These are phyloP conservation scores for Cercospora citrullina DNA, from an alignment of 2,329 filamentous ascomycete genomes.

Conservation along the genomic window DNA sequence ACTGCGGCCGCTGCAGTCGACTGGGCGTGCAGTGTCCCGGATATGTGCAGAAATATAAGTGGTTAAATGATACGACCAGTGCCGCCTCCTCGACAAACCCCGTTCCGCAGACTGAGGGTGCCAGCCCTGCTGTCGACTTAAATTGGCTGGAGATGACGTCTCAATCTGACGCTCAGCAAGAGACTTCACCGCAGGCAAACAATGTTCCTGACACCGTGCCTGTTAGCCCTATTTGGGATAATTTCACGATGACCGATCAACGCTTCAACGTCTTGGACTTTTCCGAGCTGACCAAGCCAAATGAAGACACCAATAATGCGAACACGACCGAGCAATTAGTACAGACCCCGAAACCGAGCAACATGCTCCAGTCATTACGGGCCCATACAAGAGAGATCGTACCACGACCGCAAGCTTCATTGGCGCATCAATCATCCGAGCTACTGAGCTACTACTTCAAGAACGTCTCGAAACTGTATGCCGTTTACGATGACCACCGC, in stretches of 20 bases:
- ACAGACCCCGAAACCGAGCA: background rate
- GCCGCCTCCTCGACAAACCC: background rate
- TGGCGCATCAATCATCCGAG: constrained; percentile 25
- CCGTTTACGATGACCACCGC: constrained; percentile 23
- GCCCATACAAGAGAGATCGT: constrained; percentile 7
- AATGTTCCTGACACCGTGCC: background rate
- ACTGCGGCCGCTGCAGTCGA: constrained; percentile 17
- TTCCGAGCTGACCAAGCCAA: constrained; percentile 8
- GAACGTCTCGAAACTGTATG: constrained; percentile 25
- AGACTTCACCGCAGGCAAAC: background rate
- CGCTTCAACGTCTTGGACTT: constrained; percentile 8
- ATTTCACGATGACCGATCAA: constrained; percentile 4
- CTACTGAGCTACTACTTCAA: constrained; percentile 29
- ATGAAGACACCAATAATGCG: background rate
- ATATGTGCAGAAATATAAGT: constrained; percentile 18
- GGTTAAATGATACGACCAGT: constrained; percentile 16
- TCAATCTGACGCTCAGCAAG: background rate
- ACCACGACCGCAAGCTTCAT: constrained; percentile 15
- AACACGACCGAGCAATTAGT: background rate
- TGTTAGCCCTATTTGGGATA: constrained; percentile 1
- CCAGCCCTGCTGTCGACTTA: constrained; percentile 3
- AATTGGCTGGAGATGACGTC: constrained; percentile 13
- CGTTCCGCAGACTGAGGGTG: background rate
- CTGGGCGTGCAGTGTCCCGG: constrained; percentile 18
- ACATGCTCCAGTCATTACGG: constrained; percentile 23